A percentile compares a stretch with the other conserved stretches of the same genome.
These are phyloP conservation scores for Hanseniaspora singularis DNA, from an alignment of 805 yeast species.

Conservation along the genomic window DNA sequence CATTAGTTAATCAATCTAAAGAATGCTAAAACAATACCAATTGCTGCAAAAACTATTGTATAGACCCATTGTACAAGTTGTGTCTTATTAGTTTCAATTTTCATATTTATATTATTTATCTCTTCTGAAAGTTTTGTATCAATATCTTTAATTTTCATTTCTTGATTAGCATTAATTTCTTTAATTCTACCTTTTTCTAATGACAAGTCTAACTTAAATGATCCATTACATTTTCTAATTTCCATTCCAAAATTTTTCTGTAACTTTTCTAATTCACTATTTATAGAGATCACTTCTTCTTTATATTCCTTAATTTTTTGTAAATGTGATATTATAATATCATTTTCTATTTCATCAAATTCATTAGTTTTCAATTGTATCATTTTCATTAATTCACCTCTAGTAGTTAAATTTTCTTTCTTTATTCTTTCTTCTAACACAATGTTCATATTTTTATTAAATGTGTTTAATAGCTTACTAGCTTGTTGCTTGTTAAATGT, in stretches of 20 bases:
- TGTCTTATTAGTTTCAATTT: constrained; percentile 86
- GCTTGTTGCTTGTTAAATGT: constrained; percentile 72
- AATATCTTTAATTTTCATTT: constrained; percentile 84
- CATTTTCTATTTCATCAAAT: constrained; percentile 88
- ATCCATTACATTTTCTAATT: constrained; percentile 77
- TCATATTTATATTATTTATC: constrained; percentile 85
- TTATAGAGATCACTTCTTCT: constrained; percentile 75
- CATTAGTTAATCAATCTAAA: constrained; percentile 66
- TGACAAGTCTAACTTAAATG: constrained; percentile 80
- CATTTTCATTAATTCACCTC: constrained; percentile 68
- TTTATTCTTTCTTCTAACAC: constrained; percentile 8
- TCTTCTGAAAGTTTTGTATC: constrained; percentile 93
- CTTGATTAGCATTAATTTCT: constrained; percentile 87
- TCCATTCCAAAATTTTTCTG: constrained; percentile 81
- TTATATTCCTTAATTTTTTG: constrained; percentile 71
- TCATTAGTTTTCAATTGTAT: constrained; percentile 95
- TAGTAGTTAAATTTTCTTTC: constrained; percentile 67
- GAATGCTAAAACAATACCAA: constrained; percentile 86
- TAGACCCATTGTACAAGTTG: constrained; percentile 98
- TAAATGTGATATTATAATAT: constrained; percentile 74
- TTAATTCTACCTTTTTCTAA: constrained; percentile 91
- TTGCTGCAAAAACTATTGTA: constrained; percentile 97
- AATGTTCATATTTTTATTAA: constrained; percentile 26
- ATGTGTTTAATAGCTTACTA: constrained; percentile 61
- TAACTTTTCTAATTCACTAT: constrained; percentile 74